A percentile compares a stretch with the other conserved stretches of the same genome.
phyloP scores from a whole-genome alignment of 208 protist genomes.

The Crithidia mellificae region DNA sequence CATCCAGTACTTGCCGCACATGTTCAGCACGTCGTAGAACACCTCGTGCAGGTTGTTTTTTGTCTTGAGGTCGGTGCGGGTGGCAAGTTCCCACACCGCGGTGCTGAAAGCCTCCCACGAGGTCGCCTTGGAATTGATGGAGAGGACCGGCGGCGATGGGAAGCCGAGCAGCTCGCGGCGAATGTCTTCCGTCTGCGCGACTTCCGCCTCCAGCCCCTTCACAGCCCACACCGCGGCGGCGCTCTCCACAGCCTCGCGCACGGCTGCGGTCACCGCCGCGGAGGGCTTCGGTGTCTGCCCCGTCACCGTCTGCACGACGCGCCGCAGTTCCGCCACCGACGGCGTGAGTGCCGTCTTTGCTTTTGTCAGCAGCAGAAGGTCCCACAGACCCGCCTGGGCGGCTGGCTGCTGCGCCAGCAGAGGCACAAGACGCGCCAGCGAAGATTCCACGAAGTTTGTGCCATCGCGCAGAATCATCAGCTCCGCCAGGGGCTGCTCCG shows the following conservation, averaged over 20 bases:
- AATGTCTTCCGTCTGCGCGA: conserved; percentile 12
- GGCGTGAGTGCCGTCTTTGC: neutral
- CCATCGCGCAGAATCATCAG: conserved; percentile 22
- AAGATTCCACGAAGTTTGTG: conserved; percentile 17
- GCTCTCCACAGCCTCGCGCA: conserved; percentile 31
- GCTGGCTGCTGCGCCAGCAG: conserved; percentile 18
- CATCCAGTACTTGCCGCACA: conserved; percentile 5
- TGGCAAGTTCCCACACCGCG: conserved; percentile 8
- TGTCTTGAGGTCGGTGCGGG: neutral
- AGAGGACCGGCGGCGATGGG: neutral
- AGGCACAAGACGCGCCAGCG: conserved; percentile 6
- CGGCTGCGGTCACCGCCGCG: conserved; percentile 1
- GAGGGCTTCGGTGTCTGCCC: neutral
- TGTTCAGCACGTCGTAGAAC: conserved; percentile 10
- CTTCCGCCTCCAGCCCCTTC: conserved; percentile 14
- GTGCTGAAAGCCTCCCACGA: conserved; percentile 25
- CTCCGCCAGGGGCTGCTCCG: conserved; percentile 18
- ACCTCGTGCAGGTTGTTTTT: neutral
- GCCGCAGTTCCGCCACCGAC: conserved; percentile 10
- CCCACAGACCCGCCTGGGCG: conserved; percentile 15
- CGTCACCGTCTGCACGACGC: conserved; percentile 1
- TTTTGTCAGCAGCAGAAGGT: conserved; percentile 19
- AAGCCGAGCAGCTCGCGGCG: neutral
- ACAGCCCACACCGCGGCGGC: conserved; percentile 20
- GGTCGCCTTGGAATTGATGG: neutral